phyloP scores from a whole-genome alignment of 2,329 filamentous ascomycete genomes.

The Myrmaecium sp. region DNA sequence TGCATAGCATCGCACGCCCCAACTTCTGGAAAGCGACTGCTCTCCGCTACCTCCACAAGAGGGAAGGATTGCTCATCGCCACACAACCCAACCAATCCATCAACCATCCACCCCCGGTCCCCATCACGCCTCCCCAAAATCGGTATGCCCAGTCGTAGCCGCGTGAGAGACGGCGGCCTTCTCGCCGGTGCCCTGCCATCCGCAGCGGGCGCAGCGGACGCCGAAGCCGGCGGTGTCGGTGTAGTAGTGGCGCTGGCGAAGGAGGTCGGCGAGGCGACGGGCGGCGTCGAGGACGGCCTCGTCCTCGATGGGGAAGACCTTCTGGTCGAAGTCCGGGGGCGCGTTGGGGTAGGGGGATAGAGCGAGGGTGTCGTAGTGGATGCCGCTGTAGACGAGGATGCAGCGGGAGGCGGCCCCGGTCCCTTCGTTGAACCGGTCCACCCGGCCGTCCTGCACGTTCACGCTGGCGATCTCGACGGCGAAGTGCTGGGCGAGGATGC shows the following conservation, averaged over 20 bases:
- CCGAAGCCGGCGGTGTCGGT: slow-evolving; percentile 73
- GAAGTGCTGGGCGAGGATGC: slow-evolving; percentile 71
- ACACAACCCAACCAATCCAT: too few relatives aligned
- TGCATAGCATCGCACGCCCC: too few relatives aligned
- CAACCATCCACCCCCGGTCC: too few relatives aligned
- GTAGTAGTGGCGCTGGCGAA: slow-evolving; percentile 64
- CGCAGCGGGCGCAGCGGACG: slow-evolving; percentile 60
- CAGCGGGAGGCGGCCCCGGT: slow-evolving; percentile 42
- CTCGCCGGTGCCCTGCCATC: slow-evolving; percentile 51
- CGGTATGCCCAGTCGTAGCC: slow-evolving; percentile 39
- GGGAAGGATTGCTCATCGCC: too few relatives aligned
- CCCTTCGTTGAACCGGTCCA: slow-evolving; percentile 67
- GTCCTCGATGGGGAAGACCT: slow-evolving; percentile 48
- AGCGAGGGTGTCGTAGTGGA: slow-evolving; percentile 84
- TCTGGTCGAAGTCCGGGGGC: slow-evolving; percentile 62
- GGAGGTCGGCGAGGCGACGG: slow-evolving; percentile 31
- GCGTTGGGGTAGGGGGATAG: slow-evolving; percentile 43
- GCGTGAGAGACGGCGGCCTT: slow-evolving; percentile 46
- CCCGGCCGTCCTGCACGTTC: slow-evolving; percentile 52
- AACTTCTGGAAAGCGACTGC: too few relatives aligned
- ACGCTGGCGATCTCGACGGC: slow-evolving; percentile 72
- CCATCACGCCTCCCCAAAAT: slow-evolving; percentile 38
- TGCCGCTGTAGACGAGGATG: slow-evolving; percentile 76
- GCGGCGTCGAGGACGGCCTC: slow-evolving; percentile 42
- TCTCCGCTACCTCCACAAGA: too few relatives aligned